Base-by-base conservation (phyloP, 495 filamentous ascomycete species). In the Daldinia decipiens region DNA sequence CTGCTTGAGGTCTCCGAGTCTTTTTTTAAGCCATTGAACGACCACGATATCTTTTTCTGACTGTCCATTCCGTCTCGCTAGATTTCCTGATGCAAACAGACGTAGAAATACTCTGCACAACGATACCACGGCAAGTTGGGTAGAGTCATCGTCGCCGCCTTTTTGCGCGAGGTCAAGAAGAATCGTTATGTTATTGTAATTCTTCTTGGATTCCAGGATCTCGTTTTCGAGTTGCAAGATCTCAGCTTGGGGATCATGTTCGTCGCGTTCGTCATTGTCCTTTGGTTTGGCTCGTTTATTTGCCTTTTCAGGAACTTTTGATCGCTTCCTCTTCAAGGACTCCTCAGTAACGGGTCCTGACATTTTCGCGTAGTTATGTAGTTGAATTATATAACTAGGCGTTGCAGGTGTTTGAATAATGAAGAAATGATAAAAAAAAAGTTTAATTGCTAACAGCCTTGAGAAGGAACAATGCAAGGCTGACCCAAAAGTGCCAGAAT, bases 101-200 rank as follows among this genome's bases (percentile, higher is more conserved):
- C 90, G 87, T 73, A 90, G 88, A 75, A 99, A 97, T n/a, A 94
- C 90, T 66, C 94, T 89, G 76, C 94, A 98, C 29, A 98, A 83
- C 1, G 93, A 88, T 17, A 97, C 90, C 0, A 90, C 87, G 0
- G 93, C 92, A 21, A 88, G 81, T 9, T 91, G 73, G 0, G 80
- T 77, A 19, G 74, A 63, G 9, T 76, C 72, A 0, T 63, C 69
- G 17, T 86, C 79, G 34, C 71, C 64, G 38, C 76, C 64, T 17
- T 70, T 70, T 77, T 86, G 82, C 9, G 89, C 82, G 69, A 88
- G 82, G 8, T 84, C 83, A 38, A 96, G 82, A 43, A 98, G 79
- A 0, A 83, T 89, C 8, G 89, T 88, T 74, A 98, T 96, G 72
- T 95, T 93, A 82, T 99, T 98, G 84, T 95, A 97, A 78, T 97